phyloP scores from a whole-genome alignment of 139 green algal species.

The Chlamydomonas eustigma region DNA sequence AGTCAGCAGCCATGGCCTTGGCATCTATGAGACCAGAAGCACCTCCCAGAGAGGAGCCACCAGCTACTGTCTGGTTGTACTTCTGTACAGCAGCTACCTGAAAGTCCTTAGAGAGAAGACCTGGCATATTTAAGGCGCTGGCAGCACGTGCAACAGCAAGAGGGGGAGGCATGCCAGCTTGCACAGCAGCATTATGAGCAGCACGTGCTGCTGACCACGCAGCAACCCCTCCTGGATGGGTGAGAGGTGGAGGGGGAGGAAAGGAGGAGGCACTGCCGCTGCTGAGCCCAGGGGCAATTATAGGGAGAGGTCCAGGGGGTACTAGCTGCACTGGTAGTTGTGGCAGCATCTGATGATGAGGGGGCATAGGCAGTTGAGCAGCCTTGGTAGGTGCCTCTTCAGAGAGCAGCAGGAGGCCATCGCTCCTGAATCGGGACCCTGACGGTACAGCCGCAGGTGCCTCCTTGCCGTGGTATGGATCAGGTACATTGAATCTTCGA shows the following conservation, averaged over 20 bases:
- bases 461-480: slow-evolving; percentile 65
- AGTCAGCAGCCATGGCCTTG: slow-evolving; percentile 22
- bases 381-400: too few relatives aligned
- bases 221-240: background rate
- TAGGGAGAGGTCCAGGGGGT: background rate
- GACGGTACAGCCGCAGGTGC: slow-evolving; percentile 21
- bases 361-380: too few relatives aligned
- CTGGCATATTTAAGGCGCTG: too few relatives aligned
- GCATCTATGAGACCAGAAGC: background rate
- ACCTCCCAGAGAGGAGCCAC: background rate
- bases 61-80: background rate
- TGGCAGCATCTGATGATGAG: too few relatives aligned
- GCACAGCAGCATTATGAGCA: background rate
- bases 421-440: background rate
- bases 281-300: too few relatives aligned
- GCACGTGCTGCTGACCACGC: background rate
- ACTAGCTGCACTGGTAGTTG: background rate
- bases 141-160: too few relatives aligned
- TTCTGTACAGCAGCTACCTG: background rate
- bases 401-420: background rate
- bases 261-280: background rate
- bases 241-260: slow-evolving; percentile 3
- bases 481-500: slow-evolving; percentile 84
- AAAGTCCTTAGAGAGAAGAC: too few relatives aligned
- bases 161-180: background rate